Conservation (phyloP, 179 eudicot genomes). For the Sideroxylon spinosum region DNA sequence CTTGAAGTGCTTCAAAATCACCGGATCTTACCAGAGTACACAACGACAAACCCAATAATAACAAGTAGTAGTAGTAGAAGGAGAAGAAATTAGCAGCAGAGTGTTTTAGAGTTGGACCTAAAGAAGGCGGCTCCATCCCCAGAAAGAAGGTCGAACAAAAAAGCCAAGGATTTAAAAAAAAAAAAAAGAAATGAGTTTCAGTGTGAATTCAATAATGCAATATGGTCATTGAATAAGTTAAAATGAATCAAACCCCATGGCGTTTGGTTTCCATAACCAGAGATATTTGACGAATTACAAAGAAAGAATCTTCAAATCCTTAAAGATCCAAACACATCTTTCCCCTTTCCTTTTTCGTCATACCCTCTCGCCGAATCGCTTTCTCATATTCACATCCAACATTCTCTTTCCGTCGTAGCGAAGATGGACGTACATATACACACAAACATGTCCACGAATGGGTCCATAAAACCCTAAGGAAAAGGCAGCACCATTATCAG, state of each 20-base stretch:
- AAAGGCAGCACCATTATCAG: not conserved
- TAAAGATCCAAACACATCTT: too few species aligned
- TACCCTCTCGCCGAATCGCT: not conserved
- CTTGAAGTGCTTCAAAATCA: slow-evolving; percentile 48
- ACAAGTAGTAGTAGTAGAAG: not conserved
- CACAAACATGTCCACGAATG: not conserved
- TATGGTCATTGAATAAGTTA: not conserved
- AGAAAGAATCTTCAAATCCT: not conserved
- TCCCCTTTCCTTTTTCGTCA: not conserved
- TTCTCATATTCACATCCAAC: not conserved
- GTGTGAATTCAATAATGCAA: not conserved
- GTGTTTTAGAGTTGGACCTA: not conserved
- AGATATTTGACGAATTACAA: not conserved
- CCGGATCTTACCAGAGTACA: slow-evolving; percentile 5
- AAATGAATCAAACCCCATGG: not conserved
- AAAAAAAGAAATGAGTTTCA: too few species aligned
- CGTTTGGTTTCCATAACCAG: not conserved
- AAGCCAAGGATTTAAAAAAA: not conserved
- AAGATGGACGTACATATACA: not conserved
- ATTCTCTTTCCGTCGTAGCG: not conserved
- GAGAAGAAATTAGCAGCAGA: not conserved
- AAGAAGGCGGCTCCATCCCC: not conserved
- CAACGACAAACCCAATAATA: not conserved
- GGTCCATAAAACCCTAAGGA: not conserved
- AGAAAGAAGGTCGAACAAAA: not conserved